A percentile compares a stretch with the other conserved stretches of the same genome.
phyloP scores from a whole-genome alignment of 108 stramenopile genomes.

The Epipyxis sp. region DNA sequence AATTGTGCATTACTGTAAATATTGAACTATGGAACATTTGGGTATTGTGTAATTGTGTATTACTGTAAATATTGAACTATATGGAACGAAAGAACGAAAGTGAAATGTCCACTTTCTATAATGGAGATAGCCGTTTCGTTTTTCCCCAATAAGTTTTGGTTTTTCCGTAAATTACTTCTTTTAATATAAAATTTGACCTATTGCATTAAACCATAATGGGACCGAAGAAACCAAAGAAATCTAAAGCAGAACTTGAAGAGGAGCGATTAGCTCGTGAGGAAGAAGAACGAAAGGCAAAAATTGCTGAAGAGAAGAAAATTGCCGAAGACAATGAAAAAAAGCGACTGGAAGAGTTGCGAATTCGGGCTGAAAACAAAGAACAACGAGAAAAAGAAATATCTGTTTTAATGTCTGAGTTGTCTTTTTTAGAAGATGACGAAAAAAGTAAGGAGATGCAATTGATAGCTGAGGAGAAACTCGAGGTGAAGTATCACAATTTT shows the following conservation, averaged over 20 bases:
- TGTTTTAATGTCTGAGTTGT: neutral
- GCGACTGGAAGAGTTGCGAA: neutral
- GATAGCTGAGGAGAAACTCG: neutral
- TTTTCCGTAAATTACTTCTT: too few relatives aligned
- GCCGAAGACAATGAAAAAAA: slow-evolving; percentile 22
- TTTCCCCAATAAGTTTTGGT: too few relatives aligned
- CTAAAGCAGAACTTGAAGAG: slow-evolving; percentile 25
- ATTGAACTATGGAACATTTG: too few relatives aligned
- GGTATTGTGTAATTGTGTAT: too few relatives aligned
- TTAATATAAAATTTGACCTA: too few relatives aligned
- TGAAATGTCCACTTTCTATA: too few relatives aligned
- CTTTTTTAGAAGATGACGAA: neutral
- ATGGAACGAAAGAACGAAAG: too few relatives aligned
- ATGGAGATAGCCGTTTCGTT: too few relatives aligned
- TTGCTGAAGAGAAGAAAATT: slow-evolving; percentile 26
- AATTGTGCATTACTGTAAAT: too few relatives aligned
- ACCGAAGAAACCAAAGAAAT: slow-evolving; percentile 9
- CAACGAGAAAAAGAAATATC: slow-evolving; percentile 8
- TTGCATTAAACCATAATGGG: neutral
- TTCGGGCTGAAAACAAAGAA: slow-evolving; percentile 1
- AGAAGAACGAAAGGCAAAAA: slow-evolving; percentile 28
- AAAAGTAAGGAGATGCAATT: neutral
- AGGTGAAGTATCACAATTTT: neutral
- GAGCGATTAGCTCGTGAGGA: slow-evolving; percentile 14
- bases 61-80: too few relatives aligned